A percentile compares a stretch with the other conserved stretches of the same genome.
phyloP scores from a whole-genome alignment of 441 rosid genomes.

The Syzygium malaccense region DNA sequence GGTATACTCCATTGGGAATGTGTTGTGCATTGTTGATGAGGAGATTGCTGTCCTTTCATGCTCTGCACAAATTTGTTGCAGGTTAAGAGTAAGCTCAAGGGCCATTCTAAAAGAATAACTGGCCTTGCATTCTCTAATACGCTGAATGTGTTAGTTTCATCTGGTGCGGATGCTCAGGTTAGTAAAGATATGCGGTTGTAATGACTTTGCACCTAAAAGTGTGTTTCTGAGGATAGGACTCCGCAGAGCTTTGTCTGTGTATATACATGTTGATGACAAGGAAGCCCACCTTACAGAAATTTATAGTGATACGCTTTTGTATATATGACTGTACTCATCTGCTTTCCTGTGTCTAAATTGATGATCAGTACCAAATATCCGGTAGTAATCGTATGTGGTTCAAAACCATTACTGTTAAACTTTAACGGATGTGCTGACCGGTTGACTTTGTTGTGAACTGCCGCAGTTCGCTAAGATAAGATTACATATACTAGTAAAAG shows the following conservation, averaged over 20 bases:
- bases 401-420: not conserved
- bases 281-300: not conserved
- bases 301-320: not conserved
- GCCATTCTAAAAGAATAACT: conserved; percentile 10
- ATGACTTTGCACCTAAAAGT: not conserved
- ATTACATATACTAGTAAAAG: not conserved
- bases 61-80: conserved; percentile 6
- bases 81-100: conserved; percentile 13
- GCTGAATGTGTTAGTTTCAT: conserved; percentile 5
- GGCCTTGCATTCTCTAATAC: conserved; percentile 13
- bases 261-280: not conserved
- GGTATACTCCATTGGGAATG: conserved; percentile 28
- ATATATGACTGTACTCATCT: not conserved
- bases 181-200: not conserved
- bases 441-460: not conserved
- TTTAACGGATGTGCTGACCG: not conserved
- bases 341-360: not conserved
- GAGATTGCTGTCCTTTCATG: not conserved
- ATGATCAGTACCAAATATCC: not conserved
- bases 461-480: not conserved
- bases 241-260: not conserved
- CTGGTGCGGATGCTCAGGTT: conserved; percentile 15
- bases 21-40: not conserved
- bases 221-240: not conserved
- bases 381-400: not conserved